A percentile compares a stretch with the other conserved stretches of the same genome.
phyloP scores from a whole-genome alignment of 305 asterid genomes.

The Fraxinus albicans region DNA sequence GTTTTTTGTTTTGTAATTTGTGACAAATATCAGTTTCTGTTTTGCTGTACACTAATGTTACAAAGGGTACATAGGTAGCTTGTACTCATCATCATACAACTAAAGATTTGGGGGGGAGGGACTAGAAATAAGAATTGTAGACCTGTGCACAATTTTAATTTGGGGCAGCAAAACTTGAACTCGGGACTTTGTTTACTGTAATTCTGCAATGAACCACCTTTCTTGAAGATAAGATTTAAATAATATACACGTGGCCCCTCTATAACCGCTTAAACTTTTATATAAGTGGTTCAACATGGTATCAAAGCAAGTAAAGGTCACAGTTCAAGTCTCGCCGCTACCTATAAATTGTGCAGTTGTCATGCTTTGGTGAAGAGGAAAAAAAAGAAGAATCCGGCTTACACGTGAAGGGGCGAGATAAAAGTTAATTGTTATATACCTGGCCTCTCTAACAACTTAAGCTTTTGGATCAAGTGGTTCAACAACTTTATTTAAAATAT shows the following conservation, averaged over 20 bases:
- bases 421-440: neutral
- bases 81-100: neutral
- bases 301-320: neutral
- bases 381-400: neutral
- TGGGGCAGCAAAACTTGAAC: neutral
- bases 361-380: neutral
- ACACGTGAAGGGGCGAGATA: neutral
- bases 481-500: neutral
- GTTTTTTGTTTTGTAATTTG: conserved; percentile 9
- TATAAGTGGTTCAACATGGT: neutral
- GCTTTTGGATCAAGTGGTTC: neutral
- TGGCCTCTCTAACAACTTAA: neutral
- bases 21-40: neutral
- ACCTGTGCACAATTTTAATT: neutral
- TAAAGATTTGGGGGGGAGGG: neutral
- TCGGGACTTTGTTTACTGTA: neutral
- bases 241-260: neutral
- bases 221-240: neutral
- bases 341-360: neutral
- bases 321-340: neutral
- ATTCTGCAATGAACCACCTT: neutral
- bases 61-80: neutral
- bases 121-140: neutral
- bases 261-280: neutral
- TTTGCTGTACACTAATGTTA: neutral